Evolutionary conservation across 2,329 filamentous ascomycete genomes (phyloP).

Genomic region (Pseudogymnoascus sp.): DNA sequence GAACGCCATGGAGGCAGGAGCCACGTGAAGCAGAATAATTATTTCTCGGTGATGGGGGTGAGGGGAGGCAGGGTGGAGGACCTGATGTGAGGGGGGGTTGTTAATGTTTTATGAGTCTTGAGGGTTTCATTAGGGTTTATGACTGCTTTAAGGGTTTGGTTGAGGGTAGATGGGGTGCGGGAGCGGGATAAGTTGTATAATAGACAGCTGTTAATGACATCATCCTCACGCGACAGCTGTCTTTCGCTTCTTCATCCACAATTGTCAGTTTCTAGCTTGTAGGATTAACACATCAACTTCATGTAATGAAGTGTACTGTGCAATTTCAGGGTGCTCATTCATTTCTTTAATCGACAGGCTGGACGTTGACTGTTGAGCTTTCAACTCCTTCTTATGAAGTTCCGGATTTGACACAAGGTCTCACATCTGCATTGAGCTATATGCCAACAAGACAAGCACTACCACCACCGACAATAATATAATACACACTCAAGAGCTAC

Average conservation of each 20-base stretch:
- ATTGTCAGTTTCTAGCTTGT: not conserved
- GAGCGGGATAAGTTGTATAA: not conserved
- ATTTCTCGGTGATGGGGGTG: constrained; percentile 50
- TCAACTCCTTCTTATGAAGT: not conserved
- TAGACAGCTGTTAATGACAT: not conserved
- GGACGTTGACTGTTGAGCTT: not conserved
- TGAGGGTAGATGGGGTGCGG: not conserved
- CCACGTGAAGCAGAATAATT: constrained; percentile 63
- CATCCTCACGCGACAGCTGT: not conserved
- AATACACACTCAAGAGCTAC: not conserved
- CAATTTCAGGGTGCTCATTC: not conserved
- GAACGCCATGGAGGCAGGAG: constrained; percentile 65
- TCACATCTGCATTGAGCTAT: not conserved
- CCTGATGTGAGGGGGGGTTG: not conserved
- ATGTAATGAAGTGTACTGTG: not conserved
- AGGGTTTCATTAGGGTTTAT: not conserved
- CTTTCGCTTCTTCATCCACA: not conserved
- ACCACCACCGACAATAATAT: not conserved
- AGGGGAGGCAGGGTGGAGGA: not conserved
- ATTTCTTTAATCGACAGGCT: not conserved
- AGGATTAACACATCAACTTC: not conserved
- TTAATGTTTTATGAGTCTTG: not conserved
- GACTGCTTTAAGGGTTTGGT: not conserved
- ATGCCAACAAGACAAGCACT: not conserved
- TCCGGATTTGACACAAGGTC: not conserved